Conservation (phyloP, 2,329 filamentous ascomycete species). For the Calonectria pauciramosa region DNA sequence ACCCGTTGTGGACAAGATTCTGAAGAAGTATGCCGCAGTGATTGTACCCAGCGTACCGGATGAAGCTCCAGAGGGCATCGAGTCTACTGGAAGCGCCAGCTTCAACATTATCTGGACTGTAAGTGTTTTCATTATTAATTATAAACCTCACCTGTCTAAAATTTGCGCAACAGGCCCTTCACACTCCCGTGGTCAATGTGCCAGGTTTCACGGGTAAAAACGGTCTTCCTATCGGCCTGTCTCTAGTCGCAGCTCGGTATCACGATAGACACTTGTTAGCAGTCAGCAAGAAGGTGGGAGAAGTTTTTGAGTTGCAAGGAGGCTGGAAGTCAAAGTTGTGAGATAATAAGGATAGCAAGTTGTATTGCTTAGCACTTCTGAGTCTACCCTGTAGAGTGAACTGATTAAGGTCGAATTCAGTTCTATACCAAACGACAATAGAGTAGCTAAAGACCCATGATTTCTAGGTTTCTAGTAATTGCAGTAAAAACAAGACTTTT, state of each 20-base stretch:
- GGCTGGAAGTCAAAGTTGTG: conserved; percentile 34
- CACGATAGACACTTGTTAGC: conserved; percentile 59
- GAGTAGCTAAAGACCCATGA: not conserved
- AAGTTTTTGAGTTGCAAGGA: conserved; percentile 48
- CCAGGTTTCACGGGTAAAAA: conserved; percentile 69
- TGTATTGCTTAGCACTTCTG: not conserved
- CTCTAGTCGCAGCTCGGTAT: conserved; percentile 62
- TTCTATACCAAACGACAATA: not conserved
- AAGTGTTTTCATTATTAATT: too few relatives aligned
- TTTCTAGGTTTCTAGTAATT: too few relatives aligned
- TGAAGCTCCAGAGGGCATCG: conserved; percentile 68
- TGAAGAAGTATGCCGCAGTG: conserved; percentile 65
- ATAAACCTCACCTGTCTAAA: too few relatives aligned
- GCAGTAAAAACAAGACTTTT: too few relatives aligned
- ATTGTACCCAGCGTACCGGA: conserved; percentile 71
- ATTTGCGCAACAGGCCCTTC: too few relatives aligned
- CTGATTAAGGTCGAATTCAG: not conserved
- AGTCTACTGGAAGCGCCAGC: conserved; percentile 66
- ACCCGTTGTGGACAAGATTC: conserved; percentile 67
- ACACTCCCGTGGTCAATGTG: conserved; percentile 73
- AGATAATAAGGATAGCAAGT: not conserved
- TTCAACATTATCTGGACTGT: conserved; percentile 69
- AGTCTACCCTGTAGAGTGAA: not conserved
- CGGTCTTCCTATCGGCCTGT: conserved; percentile 70
- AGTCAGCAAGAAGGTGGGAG: conserved; percentile 53